Conservation (phyloP, 2,329 filamentous ascomycete species). For the Chaetothyriales sp. region DNA sequence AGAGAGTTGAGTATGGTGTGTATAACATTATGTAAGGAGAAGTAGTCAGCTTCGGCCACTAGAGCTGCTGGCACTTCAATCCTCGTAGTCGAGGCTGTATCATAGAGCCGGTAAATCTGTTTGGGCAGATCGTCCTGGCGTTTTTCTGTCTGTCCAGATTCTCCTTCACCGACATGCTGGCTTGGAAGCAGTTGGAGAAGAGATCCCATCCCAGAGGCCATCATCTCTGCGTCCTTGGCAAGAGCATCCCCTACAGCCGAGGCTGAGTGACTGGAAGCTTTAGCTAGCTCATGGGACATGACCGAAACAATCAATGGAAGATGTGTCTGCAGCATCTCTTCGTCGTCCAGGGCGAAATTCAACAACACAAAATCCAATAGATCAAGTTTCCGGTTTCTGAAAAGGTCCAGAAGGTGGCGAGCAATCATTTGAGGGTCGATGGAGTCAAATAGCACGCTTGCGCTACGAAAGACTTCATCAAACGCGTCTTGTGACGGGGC, state of each 20-base stretch:
- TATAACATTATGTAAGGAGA: not conserved
- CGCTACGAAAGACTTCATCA: conserved; percentile 76
- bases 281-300: conserved; percentile 6
- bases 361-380: conserved; percentile 67
- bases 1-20: not conserved
- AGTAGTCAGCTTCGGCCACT: not conserved
- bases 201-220: not conserved
- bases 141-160: not conserved
- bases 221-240: not conserved
- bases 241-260: not conserved
- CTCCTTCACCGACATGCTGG: not conserved
- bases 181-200: not conserved
- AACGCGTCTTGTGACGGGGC: conserved; percentile 56
- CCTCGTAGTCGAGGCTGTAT: not conserved
- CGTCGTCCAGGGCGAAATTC: conserved; percentile 83
- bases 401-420: conserved; percentile 52
- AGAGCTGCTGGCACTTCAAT: not conserved
- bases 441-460: conserved; percentile 91
- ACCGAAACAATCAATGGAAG: conserved; percentile 9
- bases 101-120: not conserved
- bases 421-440: conserved; percentile 92
- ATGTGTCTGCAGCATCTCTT: conserved; percentile 55
- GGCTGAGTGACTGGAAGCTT: not conserved
- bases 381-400: conserved; percentile 43
- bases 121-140: not conserved